These are phyloP conservation scores for Berkeleyomyces basicola DNA, from an alignment of 2,329 filamentous ascomycete genomes.

Conservation along the genomic window DNA sequence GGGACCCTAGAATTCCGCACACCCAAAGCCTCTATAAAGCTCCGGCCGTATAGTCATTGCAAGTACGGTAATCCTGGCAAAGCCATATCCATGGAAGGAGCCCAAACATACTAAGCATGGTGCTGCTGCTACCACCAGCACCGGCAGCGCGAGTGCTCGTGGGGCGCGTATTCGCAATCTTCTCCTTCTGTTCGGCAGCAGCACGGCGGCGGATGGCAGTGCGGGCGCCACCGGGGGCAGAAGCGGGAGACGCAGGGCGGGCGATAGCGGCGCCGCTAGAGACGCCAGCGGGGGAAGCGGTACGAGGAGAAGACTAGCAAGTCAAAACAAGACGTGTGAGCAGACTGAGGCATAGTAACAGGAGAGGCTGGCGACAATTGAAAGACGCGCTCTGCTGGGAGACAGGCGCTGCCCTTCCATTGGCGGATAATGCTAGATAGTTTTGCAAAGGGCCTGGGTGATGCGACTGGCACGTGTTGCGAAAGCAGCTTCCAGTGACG, in stretches of 20 bases:
- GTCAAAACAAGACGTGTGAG: not conserved
- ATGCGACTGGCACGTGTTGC: not conserved
- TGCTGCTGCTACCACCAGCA: conserved; percentile 89
- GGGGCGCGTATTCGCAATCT: conserved; percentile 82
- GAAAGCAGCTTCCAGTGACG: not conserved
- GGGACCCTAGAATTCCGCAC: too few species aligned
- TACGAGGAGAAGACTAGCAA: conserved; percentile 38
- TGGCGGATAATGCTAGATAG: not conserved
- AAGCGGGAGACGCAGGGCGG: conserved; percentile 67
- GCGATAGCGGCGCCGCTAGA: conserved; percentile 52
- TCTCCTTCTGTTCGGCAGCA: conserved; percentile 93
- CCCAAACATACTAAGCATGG: conserved; percentile 73
- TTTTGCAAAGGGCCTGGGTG: too few species aligned
- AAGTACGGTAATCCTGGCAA: not conserved
- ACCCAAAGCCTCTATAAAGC: too few species aligned
- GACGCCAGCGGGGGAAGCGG: conserved; percentile 40
- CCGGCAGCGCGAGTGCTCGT: conserved; percentile 85
- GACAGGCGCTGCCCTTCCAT: not conserved
- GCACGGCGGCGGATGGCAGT: conserved; percentile 91
- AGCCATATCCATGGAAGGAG: not conserved
- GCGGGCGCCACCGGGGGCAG: conserved; percentile 76
- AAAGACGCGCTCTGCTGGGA: not conserved
- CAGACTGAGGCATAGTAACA: not conserved
- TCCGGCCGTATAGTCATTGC: not conserved
- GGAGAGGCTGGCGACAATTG: not conserved